Evolutionary conservation across 306 rosid genomes (phyloP).

Genomic region (Amphicarpaea edgeworthii): DNA sequence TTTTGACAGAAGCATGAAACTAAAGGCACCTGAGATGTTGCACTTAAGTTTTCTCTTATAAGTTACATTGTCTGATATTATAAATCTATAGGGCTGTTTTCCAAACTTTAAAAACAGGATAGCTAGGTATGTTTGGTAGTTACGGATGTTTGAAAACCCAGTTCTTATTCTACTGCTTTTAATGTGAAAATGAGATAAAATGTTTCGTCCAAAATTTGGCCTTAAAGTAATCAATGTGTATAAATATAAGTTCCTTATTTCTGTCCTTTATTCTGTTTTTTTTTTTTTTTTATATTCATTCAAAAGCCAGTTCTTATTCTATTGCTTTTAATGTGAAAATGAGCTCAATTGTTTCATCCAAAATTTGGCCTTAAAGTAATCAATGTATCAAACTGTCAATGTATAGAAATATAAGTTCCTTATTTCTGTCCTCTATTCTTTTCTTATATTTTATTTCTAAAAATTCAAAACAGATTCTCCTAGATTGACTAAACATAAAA

Average conservation of each 20-base stretch:
- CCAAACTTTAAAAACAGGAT: conserved; percentile 12
- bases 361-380: conserved; percentile 1
- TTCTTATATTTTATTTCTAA: conserved; percentile 1
- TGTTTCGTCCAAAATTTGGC: conserved; percentile 9
- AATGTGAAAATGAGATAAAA: neutral
- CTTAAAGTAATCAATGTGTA: neutral
- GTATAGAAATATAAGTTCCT: neutral
- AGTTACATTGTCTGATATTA: neutral
- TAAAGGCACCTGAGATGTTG: neutral
- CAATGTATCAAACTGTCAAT: too few relatives aligned
- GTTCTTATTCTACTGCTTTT: conserved; percentile 18
- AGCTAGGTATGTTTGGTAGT: neutral
- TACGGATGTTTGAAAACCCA: conserved; percentile 25
- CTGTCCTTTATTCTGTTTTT: neutral
- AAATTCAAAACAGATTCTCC: conserved; percentile 5
- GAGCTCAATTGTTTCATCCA: conserved; percentile 16
- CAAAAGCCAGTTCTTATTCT: too few relatives aligned
- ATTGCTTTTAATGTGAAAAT: neutral
- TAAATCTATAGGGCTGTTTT: neutral
- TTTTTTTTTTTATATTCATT: neutral
- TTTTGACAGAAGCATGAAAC: neutral
- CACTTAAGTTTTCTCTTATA: neutral
- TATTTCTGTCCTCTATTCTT: neutral
- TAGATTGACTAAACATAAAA: neutral
- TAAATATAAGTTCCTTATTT: neutral